Conservation (phyloP, 2,329 filamentous ascomycete genomes). For the Sordariomycetes sp. region DNA sequence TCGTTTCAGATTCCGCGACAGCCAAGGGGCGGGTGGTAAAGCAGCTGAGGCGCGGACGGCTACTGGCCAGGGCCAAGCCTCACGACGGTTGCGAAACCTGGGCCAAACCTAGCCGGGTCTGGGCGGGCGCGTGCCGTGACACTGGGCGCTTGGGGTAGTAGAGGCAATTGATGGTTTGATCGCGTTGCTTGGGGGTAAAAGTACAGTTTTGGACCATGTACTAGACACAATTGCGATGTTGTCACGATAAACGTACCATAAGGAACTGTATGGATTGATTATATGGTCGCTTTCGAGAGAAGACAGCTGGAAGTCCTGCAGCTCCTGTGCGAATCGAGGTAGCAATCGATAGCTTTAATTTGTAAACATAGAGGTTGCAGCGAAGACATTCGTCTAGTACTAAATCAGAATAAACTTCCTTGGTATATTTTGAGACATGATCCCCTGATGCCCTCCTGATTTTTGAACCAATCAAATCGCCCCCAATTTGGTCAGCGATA, state of each 20-base stretch:
- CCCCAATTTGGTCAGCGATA: not conserved
- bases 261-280: not conserved
- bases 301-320: not conserved
- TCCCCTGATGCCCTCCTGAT: not conserved
- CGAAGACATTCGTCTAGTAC: not conserved
- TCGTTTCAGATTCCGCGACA: constrained; percentile 3
- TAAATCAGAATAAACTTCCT: not conserved
- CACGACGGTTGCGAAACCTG: not conserved
- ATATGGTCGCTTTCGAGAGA: not conserved
- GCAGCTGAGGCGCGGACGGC: not conserved
- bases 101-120: not conserved
- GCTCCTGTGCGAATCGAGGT: not conserved
- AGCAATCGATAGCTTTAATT: not conserved
- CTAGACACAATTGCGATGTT: not conserved
- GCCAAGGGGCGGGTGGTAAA: not conserved
- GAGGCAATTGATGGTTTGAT: not conserved
- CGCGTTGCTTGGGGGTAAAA: not conserved
- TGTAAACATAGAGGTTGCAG: not conserved
- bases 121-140: not conserved
- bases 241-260: not conserved
- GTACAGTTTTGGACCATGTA: not conserved
- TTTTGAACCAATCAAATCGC: not conserved
- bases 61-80: not conserved
- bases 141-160: not conserved
- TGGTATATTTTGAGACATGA: not conserved